phyloP scores from a whole-genome alignment of 108 stramenopile species.

The Pseudonitzschia multiseries region DNA sequence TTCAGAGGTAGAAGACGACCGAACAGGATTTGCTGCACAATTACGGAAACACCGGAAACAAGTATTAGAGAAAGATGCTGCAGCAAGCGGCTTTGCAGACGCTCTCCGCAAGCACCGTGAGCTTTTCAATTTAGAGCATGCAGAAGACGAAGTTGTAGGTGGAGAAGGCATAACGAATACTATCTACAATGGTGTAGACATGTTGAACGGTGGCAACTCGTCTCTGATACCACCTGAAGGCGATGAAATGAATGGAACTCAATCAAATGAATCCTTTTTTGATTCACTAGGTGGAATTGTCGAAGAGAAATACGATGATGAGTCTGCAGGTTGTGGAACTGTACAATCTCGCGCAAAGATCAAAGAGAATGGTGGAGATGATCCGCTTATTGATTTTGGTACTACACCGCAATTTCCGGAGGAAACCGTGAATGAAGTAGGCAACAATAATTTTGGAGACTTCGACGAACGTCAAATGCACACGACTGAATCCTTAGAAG shows the following conservation, averaged over 20 bases:
- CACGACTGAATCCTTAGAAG: conserved; percentile 1
- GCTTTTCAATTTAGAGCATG: conserved; percentile 4
- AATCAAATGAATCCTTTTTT: neutral
- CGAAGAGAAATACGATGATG: neutral
- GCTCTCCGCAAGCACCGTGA: conserved; percentile 26
- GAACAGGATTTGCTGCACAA: conserved; percentile 30
- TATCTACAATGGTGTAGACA: neutral
- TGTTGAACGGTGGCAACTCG: neutral
- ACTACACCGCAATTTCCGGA: neutral
- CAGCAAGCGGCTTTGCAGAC: conserved; percentile 5
- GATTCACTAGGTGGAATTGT: neutral
- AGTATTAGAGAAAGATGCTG: conserved; percentile 23
- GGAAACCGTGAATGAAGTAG: neutral
- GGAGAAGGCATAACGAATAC: neutral
- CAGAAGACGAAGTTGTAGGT: conserved; percentile 6
- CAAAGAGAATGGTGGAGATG: neutral
- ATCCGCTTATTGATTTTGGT: neutral
- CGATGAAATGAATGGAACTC: neutral
- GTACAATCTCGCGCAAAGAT: neutral
- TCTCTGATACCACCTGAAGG: neutral
- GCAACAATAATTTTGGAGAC: conserved; percentile 40
- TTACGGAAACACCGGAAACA: conserved; percentile 24
- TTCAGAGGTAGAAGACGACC: conserved; percentile 3
- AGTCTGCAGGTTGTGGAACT: neutral
- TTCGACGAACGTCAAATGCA: conserved; percentile 20